Percentiles rank a stretch among this genome's conserved stretches.
phyloP scores from a whole-genome alignment of 805 yeast genomes.

The Zygoascus tannicola region DNA sequence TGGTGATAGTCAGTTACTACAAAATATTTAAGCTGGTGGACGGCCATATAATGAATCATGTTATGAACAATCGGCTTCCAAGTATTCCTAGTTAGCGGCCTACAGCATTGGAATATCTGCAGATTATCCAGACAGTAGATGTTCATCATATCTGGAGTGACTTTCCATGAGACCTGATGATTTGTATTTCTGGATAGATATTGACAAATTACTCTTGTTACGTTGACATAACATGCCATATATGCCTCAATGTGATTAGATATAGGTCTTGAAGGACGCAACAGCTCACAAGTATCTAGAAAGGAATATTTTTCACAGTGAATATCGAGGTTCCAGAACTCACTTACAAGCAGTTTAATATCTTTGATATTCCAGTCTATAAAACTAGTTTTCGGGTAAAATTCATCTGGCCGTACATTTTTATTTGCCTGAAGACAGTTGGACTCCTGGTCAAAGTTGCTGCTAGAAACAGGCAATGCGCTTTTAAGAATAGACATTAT shows the following conservation, averaged over 20 bases:
- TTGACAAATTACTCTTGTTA: background rate
- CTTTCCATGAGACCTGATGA: background rate
- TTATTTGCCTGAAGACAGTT: background rate
- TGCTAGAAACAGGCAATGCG: background rate
- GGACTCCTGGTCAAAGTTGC: background rate
- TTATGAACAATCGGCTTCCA: background rate
- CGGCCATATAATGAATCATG: background rate
- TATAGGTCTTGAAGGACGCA: background rate
- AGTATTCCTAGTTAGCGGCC: background rate
- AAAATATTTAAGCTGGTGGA: background rate
- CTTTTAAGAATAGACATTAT: background rate
- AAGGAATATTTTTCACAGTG: no score
- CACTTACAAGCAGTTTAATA: background rate
- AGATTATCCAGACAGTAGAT: background rate
- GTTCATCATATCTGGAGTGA: background rate
- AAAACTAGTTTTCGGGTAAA: background rate
- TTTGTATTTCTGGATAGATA: background rate
- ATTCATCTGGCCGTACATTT: background rate
- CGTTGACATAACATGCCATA: conserved; percentile 1
- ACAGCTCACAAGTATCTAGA: no score
- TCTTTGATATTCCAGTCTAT: background rate
- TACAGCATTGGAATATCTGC: background rate
- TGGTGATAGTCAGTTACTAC: conserved; percentile 10
- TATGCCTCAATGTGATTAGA: background rate
- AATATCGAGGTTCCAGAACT: no score